These are phyloP conservation scores for Colletotrichum sp. DNA, from an alignment of 2,329 filamentous ascomycete genomes.

Conservation along the genomic window DNA sequence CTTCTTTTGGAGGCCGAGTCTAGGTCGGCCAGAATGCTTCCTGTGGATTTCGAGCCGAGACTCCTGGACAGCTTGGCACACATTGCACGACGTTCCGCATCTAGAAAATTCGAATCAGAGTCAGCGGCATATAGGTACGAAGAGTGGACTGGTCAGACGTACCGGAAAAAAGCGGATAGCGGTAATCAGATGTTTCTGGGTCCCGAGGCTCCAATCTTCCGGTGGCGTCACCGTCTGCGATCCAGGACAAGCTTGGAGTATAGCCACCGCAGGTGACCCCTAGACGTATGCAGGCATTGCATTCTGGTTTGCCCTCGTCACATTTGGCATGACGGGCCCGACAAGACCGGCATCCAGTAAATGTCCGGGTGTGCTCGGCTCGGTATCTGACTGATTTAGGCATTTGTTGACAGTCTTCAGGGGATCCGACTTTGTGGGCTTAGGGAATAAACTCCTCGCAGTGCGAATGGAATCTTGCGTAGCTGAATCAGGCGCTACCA, in stretches of 20 bases:
- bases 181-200: not conserved
- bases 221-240: not conserved
- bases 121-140: not conserved
- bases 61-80: not conserved
- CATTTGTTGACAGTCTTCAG: not conserved
- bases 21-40: not conserved
- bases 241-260: not conserved
- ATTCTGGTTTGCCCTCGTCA: slow-evolving; percentile 44
- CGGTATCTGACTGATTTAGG: not conserved
- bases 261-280: slow-evolving; percentile 43
- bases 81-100: not conserved
- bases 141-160: not conserved
- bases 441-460: not conserved
- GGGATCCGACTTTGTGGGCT: not conserved
- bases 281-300: slow-evolving; percentile 38
- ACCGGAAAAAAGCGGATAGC: not conserved
- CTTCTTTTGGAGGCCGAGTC: not conserved
- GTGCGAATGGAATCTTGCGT: not conserved
- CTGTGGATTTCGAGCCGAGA: not conserved
- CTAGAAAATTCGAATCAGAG: not conserved
- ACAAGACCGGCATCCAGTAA: slow-evolving; percentile 37
- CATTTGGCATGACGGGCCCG: slow-evolving; percentile 48
- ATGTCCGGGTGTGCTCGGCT: slow-evolving; percentile 23
- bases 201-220: not conserved
- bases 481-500: not conserved